A percentile compares a stretch with the other conserved stretches of the same genome.
Evolutionary conservation across 202 grass and related monocot species (phyloP).

Genomic region (Saccharum hybrid): DNA sequence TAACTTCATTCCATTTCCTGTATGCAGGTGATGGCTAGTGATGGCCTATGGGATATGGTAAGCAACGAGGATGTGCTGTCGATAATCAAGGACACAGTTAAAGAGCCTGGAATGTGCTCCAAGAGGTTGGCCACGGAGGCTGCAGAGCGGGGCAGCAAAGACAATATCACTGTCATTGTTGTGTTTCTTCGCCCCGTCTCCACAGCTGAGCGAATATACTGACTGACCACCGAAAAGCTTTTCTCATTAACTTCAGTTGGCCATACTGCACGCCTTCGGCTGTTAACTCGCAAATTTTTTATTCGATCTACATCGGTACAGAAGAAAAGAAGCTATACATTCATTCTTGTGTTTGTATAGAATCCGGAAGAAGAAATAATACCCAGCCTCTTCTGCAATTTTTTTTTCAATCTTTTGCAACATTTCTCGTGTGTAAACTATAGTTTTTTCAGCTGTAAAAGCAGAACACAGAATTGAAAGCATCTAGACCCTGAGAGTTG

Average conservation of each 20-base stretch:
- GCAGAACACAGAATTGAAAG: neutral
- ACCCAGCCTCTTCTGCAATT: neutral
- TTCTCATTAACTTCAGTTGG: neutral
- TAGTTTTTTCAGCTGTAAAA: neutral
- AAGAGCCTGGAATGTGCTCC: constrained; percentile 90
- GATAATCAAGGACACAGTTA: constrained; percentile 94
- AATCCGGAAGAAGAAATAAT: constrained; percentile 12
- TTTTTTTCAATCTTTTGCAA: neutral
- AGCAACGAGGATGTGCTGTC: constrained; percentile 93
- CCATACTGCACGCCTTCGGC: neutral
- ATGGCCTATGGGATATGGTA: constrained; percentile 86
- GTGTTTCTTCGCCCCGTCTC: constrained; percentile 88
- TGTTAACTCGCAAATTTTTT: neutral
- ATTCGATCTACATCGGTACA: neutral
- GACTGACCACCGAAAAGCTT: constrained; percentile 43
- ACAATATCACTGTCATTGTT: constrained; percentile 92
- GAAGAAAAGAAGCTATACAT: constrained; percentile 17
- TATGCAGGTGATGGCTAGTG: constrained; percentile 81
- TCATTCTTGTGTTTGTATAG: constrained; percentile 14
- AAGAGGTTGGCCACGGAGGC: constrained; percentile 88
- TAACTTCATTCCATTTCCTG: constrained; percentile 28
- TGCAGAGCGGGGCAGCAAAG: constrained; percentile 79
- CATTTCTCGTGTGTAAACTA: neutral
- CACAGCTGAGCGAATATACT: constrained; percentile 86
- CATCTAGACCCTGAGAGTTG: too few species aligned